Base-by-base conservation (phyloP, 2,329 filamentous ascomycete species). In the Fusarium sterilihyphosum region DNA sequence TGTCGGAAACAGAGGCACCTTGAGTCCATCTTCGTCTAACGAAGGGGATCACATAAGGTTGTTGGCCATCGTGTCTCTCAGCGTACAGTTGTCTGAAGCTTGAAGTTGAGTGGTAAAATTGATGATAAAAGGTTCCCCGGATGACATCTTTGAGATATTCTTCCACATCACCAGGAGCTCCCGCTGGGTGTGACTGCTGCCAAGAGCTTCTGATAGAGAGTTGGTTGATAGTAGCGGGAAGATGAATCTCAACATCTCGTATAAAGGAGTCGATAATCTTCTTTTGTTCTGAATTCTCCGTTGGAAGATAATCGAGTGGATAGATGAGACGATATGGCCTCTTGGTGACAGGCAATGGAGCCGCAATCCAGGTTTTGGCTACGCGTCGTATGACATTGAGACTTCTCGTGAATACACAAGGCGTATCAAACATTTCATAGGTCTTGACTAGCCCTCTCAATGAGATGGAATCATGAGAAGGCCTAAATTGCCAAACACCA, bases 401-500 rank as follows among this genome's bases (percentile, higher is more conserved):
- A 11, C 20, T 40, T 18, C 35, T 56, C 5, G 52, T 20, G 3
- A 40, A 56, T 0, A 40, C 8, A 2, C 35, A 40, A 12, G 52
- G 20, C 3, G 35, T 26, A 22, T 56, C 52, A 13, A 56, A 40
- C 3, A 18, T n/a, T 2, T 3, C 20, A 18, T 40, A 56, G 0
- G 52, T 56, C 14, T 56, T 56, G 0, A 29, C 7, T 0, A 56
- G 24, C 3, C 24, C 52, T 2, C 20, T 29, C 20, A n/a, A n/a
- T 0, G 35, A 29, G 0, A 54, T 12, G 9, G 9, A 29, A 7
- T 54, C 35, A 13, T 40, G 35, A 29, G 52, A 40, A 18, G 52
- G 35, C 10, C 35, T 11, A 9, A 29, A 54, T 1, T 40, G 20
- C 35, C 35, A 88, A 1, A 85, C 67, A 2, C 86, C 86, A 38